Base-by-base conservation (phyloP, 2,329 filamentous ascomycete species). In the Aschersonia sp. region DNA sequence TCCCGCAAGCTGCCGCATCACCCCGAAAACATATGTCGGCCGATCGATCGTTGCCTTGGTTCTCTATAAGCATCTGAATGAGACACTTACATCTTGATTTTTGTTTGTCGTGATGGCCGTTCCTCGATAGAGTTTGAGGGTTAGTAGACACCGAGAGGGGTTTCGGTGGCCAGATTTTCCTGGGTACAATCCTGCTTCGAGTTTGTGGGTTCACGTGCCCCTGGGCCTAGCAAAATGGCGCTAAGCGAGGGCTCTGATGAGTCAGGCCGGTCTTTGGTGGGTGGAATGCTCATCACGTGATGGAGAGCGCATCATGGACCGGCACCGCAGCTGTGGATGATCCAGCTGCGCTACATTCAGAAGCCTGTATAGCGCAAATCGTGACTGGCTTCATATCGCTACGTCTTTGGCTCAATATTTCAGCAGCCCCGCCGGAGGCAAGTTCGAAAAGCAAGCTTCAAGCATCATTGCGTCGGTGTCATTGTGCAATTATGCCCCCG, bases 51-150 rank as follows among this genome's bases (percentile, higher is more conserved):
- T 45, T 45, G 49, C 43, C 32, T 46, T 45, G 47, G n/a, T 41
- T 37, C 32, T 47, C 47, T 30, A 32, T 46, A 30, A 43, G 11
- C 29, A 5, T 30, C 30, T 32, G n/a, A 29, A 41, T 6, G 39
- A 32, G 22, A 42, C 52, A 67, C 66, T 68, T 62, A 68, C 66
- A 68, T 68, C 66, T 68, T 68, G 62, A 64, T 61, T 67, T 56
- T 64, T 60, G 59, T 59, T 63, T 60, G 56, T 59, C 55, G 60
- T 62, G 61, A 67, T 66, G 66, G 66, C 58, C 59, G 62, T 58
- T 64, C 63, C 62, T 67, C 63, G 60, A 59, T 64, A 56, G 58
- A 22, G 56, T 60, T 59, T 56, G 56, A 54, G 51, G 54, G 50
- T 53, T 58, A 57, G 57, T 60, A 49, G 47, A 47, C 57, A 59